Conservation (phyloP, 2,329 filamentous ascomycete species). For the Aspergillus amoenus region DNA sequence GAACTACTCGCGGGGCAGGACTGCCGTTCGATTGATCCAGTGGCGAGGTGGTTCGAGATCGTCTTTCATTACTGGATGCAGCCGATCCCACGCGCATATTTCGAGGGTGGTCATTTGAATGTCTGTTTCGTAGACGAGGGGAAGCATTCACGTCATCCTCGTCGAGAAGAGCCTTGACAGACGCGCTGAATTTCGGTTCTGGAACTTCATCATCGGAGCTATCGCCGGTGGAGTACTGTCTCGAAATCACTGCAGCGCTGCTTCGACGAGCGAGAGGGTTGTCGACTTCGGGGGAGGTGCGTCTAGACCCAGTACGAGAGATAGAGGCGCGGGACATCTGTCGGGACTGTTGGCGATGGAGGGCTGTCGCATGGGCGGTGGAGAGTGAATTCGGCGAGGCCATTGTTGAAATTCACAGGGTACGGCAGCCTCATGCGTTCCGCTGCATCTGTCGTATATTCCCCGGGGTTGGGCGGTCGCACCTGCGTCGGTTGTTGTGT, state of each 20-base stretch:
- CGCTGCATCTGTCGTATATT: constrained; percentile 15
- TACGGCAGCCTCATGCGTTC: constrained; percentile 19
- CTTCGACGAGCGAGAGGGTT: constrained; percentile 18
- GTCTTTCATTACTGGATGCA: constrained; percentile 31
- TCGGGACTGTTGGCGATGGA: constrained; percentile 36
- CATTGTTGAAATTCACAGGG: constrained; percentile 25
- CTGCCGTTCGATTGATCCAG: constrained; percentile 41
- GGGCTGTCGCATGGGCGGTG: constrained; percentile 35
- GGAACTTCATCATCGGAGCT: constrained; percentile 94
- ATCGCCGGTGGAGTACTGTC: constrained; percentile 60
- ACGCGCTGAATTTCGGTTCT: constrained; percentile 85
- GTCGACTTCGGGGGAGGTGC: constrained; percentile 31
- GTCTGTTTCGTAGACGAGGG: constrained; percentile 40
- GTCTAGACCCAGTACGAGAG: constrained; percentile 34
- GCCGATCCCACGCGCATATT: constrained; percentile 26
- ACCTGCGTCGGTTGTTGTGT: constrained; percentile 13
- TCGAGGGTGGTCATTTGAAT: constrained; percentile 23
- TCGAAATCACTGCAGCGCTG: constrained; percentile 22
- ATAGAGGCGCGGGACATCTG: constrained; percentile 38
- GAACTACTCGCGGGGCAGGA: constrained; percentile 43
- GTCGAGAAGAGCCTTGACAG: constrained; percentile 79
- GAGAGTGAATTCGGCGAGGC: constrained; percentile 40
- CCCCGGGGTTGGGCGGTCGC: constrained; percentile 5
- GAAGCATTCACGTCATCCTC: constrained; percentile 52
- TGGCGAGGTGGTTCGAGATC: constrained; percentile 37